Conservation (phyloP, 805 yeast genomes). For the Wickerhamiella slavikovae region DNA sequence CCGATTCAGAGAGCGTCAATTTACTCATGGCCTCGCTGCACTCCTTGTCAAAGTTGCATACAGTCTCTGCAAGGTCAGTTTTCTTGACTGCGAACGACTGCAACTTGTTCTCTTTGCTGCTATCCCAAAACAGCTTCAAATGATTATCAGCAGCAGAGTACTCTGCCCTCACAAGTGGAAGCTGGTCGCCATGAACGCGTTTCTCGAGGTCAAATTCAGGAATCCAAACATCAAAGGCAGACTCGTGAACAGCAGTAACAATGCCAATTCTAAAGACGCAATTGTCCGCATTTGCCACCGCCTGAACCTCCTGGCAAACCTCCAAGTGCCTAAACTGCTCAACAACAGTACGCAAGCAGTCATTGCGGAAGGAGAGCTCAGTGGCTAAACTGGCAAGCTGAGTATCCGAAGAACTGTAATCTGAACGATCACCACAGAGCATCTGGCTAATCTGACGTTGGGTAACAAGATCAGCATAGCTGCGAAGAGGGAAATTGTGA, state of each 20-base stretch:
- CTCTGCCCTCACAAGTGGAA: conserved; percentile 83
- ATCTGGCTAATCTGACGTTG: conserved; percentile 75
- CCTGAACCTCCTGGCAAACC: conserved; percentile 61
- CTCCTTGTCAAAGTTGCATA: too few species aligned
- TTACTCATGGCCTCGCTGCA: conserved; percentile 3
- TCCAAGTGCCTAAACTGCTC: conserved; percentile 77
- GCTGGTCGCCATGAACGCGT: conserved; percentile 69
- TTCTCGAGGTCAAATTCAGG: conserved; percentile 45
- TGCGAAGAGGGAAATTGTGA: conserved; percentile 76
- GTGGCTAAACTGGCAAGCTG: conserved; percentile 33
- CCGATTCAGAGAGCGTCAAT: conserved; percentile 37
- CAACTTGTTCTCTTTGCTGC: not conserved
- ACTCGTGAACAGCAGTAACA: conserved; percentile 82
- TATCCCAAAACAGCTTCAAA: conserved; percentile 77
- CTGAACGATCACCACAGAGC: conserved; percentile 17
- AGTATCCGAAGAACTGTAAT: conserved; percentile 1
- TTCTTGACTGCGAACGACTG: too few species aligned
- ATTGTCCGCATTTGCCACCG: conserved; percentile 41
- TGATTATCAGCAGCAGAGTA: conserved; percentile 48
- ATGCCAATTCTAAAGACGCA: conserved; percentile 71
- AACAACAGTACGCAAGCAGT: conserved; percentile 82
- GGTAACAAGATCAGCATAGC: conserved; percentile 82
- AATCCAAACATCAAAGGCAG: conserved; percentile 77
- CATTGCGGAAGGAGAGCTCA: conserved; percentile 87
- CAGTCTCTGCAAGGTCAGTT: too few species aligned